Base-by-base conservation (phyloP, 2,329 filamentous ascomycete species). In the Aspergillus quadricinctus region DNA sequence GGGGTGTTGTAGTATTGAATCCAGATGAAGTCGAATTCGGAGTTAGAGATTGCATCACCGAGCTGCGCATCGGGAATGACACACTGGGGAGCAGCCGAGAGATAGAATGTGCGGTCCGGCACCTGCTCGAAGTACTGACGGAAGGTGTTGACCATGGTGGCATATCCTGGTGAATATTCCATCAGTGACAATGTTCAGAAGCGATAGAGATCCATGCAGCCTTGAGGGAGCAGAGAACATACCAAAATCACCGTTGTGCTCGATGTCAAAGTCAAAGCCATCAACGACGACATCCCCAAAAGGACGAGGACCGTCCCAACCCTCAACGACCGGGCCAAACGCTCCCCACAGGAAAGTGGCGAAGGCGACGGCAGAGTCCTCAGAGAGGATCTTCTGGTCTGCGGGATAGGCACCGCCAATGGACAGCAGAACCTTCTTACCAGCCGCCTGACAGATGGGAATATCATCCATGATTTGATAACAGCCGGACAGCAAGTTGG, bases 1-100 rank as follows among this genome's bases (percentile, higher is more conserved):
- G 67, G 61, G 1, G 78, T 83, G 72, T 83, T 83, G 71, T 83
- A 84, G 68, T 81, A 83, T 58, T 83, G 81, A 37, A 81, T 72
- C 69, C 79, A 83, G 59, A 83, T 63, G 61, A 80, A 82, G 64
- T 83, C 81, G 61, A 83, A 81, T 9, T 60, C 58, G 8, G 78
- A 70, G 35, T 71, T 71, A 17, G 57, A 48, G 54, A 83, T 80
- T 7, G 78, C 77, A 40, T 72, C 52, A n/a, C 68, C 66, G 25
- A 83, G 72, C 52, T 79, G 76, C 23, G 63, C 61, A 61, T 83
- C 81, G 2, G 80, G 79, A 23, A 78, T 65, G 8, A 70, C 49
- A 60, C 81, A 83, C 62, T 83, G 80, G n/a, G 81, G 81, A 2
- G 81, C 79, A 19, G 71, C 78, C 4, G 80, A 81, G 60, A 83